phyloP scores from a whole-genome alignment of 139 green algal species.

The Asterochloris erici region DNA sequence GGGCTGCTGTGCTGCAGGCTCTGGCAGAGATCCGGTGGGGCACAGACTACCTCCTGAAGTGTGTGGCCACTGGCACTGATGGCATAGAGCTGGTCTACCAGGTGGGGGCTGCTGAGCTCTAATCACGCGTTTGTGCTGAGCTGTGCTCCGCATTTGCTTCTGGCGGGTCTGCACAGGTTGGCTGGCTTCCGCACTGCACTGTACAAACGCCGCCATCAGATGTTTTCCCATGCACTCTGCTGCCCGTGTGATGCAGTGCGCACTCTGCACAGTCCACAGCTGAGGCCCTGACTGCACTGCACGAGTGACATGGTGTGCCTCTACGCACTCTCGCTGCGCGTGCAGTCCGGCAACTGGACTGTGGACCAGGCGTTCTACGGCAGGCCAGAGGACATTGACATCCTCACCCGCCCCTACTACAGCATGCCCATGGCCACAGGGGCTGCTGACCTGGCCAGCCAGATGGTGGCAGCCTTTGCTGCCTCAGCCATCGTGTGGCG shows the following conservation, averaged over 20 bases:
- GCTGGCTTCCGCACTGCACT: too few relatives aligned
- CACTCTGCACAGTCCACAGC: too few relatives aligned
- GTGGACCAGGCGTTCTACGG: slow-evolving; percentile 34
- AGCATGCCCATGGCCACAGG: neutral
- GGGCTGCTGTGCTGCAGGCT: too few relatives aligned
- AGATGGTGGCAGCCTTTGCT: slow-evolving; percentile 57
- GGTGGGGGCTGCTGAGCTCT: neutral
- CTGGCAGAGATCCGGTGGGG: slow-evolving; percentile 35
- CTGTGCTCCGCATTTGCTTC: too few relatives aligned
- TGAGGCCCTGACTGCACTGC: too few relatives aligned
- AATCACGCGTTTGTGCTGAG: too few relatives aligned
- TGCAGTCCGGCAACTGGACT: slow-evolving; percentile 7
- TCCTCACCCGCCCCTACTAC: slow-evolving; percentile 10
- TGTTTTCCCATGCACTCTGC: too few relatives aligned
- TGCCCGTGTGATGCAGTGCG: too few relatives aligned
- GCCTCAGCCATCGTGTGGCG: slow-evolving; percentile 53
- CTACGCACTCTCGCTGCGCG: too few relatives aligned
- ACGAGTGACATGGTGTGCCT: too few relatives aligned
- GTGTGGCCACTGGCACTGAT: neutral
- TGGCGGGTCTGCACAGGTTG: too few relatives aligned
- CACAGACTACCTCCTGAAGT: slow-evolving; percentile 63
- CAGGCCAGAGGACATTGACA: slow-evolving; percentile 46
- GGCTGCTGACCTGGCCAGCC: slow-evolving; percentile 43
- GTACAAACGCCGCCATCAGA: too few relatives aligned
- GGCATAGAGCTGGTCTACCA: neutral